phyloP scores from a whole-genome alignment of 1,284 basidiomycete species.

The Coniferiporia weirii region DNA sequence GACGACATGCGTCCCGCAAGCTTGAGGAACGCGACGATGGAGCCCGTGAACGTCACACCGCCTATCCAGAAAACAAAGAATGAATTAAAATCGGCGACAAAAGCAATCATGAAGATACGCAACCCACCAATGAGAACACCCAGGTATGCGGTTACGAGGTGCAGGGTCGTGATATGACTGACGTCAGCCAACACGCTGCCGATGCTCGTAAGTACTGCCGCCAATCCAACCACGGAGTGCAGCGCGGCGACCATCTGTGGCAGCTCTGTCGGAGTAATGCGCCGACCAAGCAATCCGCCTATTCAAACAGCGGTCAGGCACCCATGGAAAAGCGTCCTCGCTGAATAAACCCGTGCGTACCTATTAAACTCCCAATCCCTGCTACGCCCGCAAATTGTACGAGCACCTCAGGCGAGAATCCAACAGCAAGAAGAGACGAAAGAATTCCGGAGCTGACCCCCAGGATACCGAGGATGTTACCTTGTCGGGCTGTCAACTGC shows the following conservation, averaged over 20 bases:
- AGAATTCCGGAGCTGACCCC: constrained; percentile 78
- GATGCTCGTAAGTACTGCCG: constrained; percentile 79
- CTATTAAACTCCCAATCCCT: constrained; percentile 61
- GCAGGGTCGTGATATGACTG: constrained; percentile 60
- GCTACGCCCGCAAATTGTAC: constrained; percentile 75
- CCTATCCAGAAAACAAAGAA: constrained; percentile 29
- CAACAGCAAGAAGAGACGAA: constrained; percentile 73
- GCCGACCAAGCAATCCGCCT: constrained; percentile 59
- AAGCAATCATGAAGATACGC: constrained; percentile 18
- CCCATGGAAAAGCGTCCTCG: not conserved
- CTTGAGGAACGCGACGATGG: constrained; percentile 84
- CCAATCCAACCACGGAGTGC: constrained; percentile 81
- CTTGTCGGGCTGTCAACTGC: constrained; percentile 74
- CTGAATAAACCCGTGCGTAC: constrained; percentile 26
- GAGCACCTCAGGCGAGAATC: constrained; percentile 69
- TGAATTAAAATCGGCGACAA: not conserved
- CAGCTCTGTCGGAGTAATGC: constrained; percentile 80
- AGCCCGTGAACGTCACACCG: constrained; percentile 76
- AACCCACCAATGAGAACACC: constrained; percentile 72
- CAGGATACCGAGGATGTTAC: constrained; percentile 77
- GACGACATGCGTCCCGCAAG: constrained; percentile 76
- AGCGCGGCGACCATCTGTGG: constrained; percentile 73
- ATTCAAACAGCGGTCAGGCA: not conserved
- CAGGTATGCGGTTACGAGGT: constrained; percentile 77
- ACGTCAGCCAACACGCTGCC: constrained; percentile 70